phyloP scores from a whole-genome alignment of 768 basidiomycete genomes.

The Boletus vermiculosoides region DNA sequence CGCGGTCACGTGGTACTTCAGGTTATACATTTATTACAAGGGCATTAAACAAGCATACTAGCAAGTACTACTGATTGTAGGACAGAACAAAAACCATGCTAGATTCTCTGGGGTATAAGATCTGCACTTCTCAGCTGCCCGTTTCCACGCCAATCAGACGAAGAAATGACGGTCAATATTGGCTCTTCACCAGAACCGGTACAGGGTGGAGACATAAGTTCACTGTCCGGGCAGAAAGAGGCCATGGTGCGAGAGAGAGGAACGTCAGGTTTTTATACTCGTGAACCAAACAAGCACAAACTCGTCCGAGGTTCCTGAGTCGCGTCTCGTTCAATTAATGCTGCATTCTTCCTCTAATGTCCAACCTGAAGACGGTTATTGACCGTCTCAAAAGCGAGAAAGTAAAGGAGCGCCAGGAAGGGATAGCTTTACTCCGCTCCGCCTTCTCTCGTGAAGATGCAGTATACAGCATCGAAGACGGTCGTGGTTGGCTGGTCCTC shows the following conservation, averaged over 20 bases:
- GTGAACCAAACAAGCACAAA: conserved; percentile 33
- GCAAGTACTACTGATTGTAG: conserved; percentile 22
- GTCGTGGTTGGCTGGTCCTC: conserved; percentile 57
- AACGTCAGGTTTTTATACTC: conserved; percentile 24
- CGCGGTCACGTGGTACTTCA: conserved; percentile 23
- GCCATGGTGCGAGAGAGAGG: conserved; percentile 37
- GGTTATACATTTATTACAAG: neutral
- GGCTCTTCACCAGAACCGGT: conserved; percentile 82
- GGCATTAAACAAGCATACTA: too few relatives aligned
- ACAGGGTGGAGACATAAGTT: conserved; percentile 55
- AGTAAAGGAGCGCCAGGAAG: conserved; percentile 69
- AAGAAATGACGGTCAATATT: conserved; percentile 47
- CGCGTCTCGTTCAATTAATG: conserved; percentile 15
- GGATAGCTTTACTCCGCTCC: conserved; percentile 48
- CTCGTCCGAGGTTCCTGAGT: conserved; percentile 4
- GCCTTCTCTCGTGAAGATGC: conserved; percentile 51
- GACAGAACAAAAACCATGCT: conserved; percentile 37
- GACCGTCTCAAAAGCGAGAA: conserved; percentile 58
- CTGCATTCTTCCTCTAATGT: conserved; percentile 25
- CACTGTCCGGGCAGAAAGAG: conserved; percentile 79
- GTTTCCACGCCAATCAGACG: conserved; percentile 57
- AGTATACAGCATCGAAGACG: conserved; percentile 39
- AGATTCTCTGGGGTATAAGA: conserved; percentile 29
- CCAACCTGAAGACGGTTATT: conserved; percentile 48
- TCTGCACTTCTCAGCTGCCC: conserved; percentile 47